Conservation (phyloP, 768 basidiomycete genomes). For the Boletus patriciae region DNA sequence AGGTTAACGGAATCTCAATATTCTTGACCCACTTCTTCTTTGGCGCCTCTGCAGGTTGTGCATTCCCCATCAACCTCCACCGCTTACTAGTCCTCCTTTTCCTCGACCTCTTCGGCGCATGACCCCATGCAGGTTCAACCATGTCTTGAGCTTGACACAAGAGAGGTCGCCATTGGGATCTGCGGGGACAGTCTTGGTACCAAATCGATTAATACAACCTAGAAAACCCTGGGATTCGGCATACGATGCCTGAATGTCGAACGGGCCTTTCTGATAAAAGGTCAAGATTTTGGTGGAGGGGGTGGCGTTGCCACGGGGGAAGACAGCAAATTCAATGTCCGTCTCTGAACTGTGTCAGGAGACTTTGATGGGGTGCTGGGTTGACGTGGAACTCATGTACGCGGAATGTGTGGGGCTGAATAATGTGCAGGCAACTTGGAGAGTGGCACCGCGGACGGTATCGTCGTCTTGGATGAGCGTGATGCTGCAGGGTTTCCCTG, state of each 20-base stretch:
- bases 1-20: slow-evolving; percentile 74
- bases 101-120: slow-evolving; percentile 78
- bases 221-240: slow-evolving; percentile 72
- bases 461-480: slow-evolving; percentile 99
- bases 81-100: slow-evolving; percentile 63
- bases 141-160: slow-evolving; percentile 87
- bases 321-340: slow-evolving; percentile 89
- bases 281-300: slow-evolving; percentile 96
- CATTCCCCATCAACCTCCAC: slow-evolving; percentile 68
- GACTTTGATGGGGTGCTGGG: slow-evolving; percentile 86
- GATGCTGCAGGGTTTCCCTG: slow-evolving; percentile 81
- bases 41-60: slow-evolving; percentile 39
- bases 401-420: slow-evolving; percentile 95
- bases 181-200: slow-evolving; percentile 76
- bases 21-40: slow-evolving; percentile 92
- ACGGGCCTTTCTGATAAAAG: slow-evolving; percentile 86
- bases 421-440: slow-evolving; percentile 95
- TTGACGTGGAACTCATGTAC: slow-evolving; percentile 91
- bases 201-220: slow-evolving; percentile 75
- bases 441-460: slow-evolving; percentile 92
- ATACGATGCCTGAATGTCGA: slow-evolving; percentile 87
- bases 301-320: slow-evolving; percentile 79
- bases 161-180: slow-evolving; percentile 70
- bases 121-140: slow-evolving; percentile 83
- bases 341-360: slow-evolving; percentile 75